phyloP scores from a whole-genome alignment of 768 basidiomycete genomes.

The Clavulina sp. region DNA sequence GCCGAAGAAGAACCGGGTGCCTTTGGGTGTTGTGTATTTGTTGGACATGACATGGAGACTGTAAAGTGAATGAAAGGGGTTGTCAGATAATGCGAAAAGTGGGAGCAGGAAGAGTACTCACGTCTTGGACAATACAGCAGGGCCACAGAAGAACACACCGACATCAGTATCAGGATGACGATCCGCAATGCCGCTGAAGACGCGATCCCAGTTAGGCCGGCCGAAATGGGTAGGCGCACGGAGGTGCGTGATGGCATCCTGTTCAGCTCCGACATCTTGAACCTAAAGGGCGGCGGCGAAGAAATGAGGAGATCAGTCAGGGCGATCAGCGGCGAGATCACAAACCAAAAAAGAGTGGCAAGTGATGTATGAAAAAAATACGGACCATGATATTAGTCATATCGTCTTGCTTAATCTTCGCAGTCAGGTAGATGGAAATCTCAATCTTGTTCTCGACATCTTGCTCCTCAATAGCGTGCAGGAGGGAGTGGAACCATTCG shows the following conservation, averaged over 20 bases:
- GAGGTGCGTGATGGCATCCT: conserved; percentile 77
- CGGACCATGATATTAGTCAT: conserved; percentile 79
- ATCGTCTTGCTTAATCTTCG: conserved; percentile 80
- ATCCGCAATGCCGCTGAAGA: conserved; percentile 46
- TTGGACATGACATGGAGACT: conserved; percentile 64
- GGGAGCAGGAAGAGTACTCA: neutral
- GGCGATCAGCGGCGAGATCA: no score
- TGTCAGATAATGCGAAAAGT: neutral
- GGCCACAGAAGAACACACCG: conserved; percentile 90
- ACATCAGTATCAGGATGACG: conserved; percentile 81
- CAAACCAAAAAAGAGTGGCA: neutral
- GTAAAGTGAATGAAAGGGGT: conserved; percentile 7
- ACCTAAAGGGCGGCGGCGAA: conserved; percentile 23
- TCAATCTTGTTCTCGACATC: conserved; percentile 74
- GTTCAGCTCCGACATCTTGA: conserved; percentile 83
- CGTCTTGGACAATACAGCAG: conserved; percentile 45
- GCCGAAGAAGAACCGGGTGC: conserved; percentile 80
- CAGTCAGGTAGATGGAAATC: conserved; percentile 88
- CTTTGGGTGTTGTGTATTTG: conserved; percentile 62
- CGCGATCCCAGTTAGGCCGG: conserved; percentile 69
- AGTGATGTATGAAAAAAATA: no score
- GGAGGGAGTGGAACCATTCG: conserved; percentile 87
- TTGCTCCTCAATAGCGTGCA: conserved; percentile 61
- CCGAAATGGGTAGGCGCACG: conserved; percentile 89
- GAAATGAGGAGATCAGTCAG: neutral